Conservation (phyloP, 1,139 yeast species). For the Suhomyces maxii region DNA sequence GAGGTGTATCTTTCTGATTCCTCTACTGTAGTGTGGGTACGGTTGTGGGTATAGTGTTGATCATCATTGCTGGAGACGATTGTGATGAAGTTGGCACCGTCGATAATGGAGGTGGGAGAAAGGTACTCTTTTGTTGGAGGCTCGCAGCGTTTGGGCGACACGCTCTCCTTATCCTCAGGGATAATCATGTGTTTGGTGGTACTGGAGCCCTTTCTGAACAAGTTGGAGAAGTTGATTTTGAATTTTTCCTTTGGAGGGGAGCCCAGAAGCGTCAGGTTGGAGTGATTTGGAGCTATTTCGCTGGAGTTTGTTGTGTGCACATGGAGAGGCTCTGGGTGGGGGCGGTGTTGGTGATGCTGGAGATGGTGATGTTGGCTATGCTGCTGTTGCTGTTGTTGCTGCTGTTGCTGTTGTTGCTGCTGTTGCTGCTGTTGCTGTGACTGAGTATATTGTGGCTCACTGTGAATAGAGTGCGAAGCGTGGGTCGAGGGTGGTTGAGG, state of each 20-base stretch:
- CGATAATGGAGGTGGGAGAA: constrained; percentile 13
- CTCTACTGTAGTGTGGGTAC: constrained; percentile 1
- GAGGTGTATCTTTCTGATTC: constrained; percentile 26
- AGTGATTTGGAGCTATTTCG: not conserved
- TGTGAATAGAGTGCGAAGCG: not conserved
- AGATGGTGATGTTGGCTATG: not conserved
- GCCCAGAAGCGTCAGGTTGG: not conserved
- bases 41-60: constrained; percentile 3
- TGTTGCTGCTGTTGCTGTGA: not conserved
- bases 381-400: not conserved
- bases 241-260: constrained; percentile 3
- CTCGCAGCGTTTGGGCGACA: not conserved
- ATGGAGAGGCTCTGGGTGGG: not conserved
- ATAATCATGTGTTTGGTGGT: not conserved
- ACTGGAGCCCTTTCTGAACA: constrained; percentile 12
- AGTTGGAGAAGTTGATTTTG: constrained; percentile 14
- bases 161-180: not conserved
- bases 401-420: not conserved
- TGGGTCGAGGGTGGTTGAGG: not conserved
- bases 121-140: not conserved
- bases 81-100: constrained; percentile 17
- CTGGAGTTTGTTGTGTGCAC: not conserved
- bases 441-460: not conserved
- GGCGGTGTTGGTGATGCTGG: not conserved
- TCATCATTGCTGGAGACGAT: constrained; percentile 14